Conservation (phyloP, 106 monocot genomes). For the Ottelia alismoides region DNA sequence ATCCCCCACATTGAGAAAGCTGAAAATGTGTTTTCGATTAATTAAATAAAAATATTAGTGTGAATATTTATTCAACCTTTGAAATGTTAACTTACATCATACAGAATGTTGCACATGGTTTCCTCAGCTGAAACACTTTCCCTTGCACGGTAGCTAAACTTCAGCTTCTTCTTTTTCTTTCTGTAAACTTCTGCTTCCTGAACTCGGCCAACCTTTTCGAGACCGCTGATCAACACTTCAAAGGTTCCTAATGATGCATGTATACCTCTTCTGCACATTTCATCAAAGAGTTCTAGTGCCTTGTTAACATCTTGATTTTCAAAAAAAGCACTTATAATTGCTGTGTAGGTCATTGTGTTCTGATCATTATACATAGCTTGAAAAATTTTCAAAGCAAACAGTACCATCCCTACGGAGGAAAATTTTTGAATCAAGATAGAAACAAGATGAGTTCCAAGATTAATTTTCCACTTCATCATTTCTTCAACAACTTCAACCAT, state of each 20-base stretch:
- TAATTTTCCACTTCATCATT: conserved; percentile 29
- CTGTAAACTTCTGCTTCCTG: conserved; percentile 38
- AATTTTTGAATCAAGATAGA: conserved; percentile 44
- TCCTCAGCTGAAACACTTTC: conserved; percentile 25
- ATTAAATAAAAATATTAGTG: no score
- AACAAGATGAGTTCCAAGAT: conserved; percentile 46
- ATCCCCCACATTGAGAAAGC: no score
- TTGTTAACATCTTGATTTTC: conserved; percentile 32
- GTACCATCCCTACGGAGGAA: conserved; percentile 33
- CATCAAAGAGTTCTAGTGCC: conserved; percentile 35
- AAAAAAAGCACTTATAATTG: conserved; percentile 54
- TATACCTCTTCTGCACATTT: conserved; percentile 40
- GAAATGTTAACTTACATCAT: conserved; percentile 6
- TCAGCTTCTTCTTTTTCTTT: conserved; percentile 46
- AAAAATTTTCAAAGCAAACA: conserved; percentile 37
- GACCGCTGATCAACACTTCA: conserved; percentile 43
- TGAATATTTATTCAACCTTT: no score
- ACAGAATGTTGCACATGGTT: conserved; percentile 48
- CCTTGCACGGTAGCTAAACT: conserved; percentile 9
- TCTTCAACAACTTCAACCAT: conserved; percentile 45
- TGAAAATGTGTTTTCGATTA: no score
- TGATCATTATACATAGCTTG: conserved; percentile 26
- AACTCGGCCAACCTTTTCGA: conserved; percentile 38
- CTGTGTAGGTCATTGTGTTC: conserved; percentile 49
- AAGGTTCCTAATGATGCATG: conserved; percentile 40